Evolutionary conservation across 371 early-diverging fungal species (phyloP), one percentile per base, ranked within the genome.

Genomic region (Mucor racemosus): DNA sequence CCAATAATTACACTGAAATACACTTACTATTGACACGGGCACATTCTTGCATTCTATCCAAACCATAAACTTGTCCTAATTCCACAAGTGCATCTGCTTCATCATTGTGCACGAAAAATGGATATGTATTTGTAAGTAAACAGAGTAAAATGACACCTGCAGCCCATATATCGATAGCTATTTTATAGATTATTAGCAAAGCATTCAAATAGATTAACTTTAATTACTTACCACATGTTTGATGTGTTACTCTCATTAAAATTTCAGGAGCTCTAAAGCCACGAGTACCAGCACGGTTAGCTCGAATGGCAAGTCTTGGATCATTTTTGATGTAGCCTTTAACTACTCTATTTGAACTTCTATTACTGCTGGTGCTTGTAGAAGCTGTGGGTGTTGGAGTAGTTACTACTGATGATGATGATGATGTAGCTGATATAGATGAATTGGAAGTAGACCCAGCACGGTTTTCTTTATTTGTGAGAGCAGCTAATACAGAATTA

Each of bases 251-350:
- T 58, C 94, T 90, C 66, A 99, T 84, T 15, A 99, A 76, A 0
- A 99, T 96, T 72, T 99, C 99, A 0, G 99, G 99, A 6, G 99
- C 97, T 34, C 99, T 85, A 70, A 97, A 99, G 11, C 99, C 99
- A 58, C 98, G 78, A 1, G 99, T 99, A 13, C 99, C 99, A 9
- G 98, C 98, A 35, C 99, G 88, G 64, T 92, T 93, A 1, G 99
- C 99, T 39, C 86, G 78, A 7, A 97, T 75, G 9, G 76, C 68
- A 7, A 94, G 94, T 54, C 96, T 74, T 17, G 70, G 59, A 59
- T 89, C 84, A 39, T 79, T 76, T 10, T 59, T 75, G 7, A 59
- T 39, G 36, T 26, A 4, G 48, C 46, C 62, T 54, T 54, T 26
- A 26, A 14, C 14, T 3, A 7, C 53, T 48, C 21, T 57, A 21